A percentile compares a stretch with the other conserved stretches of the same genome.
Conservation (phyloP, 495 filamentous ascomycete genomes). For the Hypoxylon crocopeplum region DNA sequence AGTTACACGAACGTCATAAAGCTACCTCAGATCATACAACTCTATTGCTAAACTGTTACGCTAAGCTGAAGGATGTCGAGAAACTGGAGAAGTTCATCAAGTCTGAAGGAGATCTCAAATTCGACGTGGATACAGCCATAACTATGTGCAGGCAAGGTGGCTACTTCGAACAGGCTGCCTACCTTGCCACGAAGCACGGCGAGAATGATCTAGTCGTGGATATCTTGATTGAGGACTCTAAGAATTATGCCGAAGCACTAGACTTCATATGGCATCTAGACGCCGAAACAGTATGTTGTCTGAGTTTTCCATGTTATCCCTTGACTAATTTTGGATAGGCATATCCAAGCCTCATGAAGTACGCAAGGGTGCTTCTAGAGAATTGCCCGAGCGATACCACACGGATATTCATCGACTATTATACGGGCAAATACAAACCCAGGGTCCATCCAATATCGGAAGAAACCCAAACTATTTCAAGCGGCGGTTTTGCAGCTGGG, state of each 20-base stretch:
- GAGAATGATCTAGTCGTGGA: conserved; percentile 94
- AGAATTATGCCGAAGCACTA: conserved; percentile 84
- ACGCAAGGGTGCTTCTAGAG: conserved; percentile 85
- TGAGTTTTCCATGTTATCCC: neutral
- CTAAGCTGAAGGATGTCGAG: conserved; percentile 92
- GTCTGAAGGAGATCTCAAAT: conserved; percentile 91
- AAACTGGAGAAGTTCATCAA: conserved; percentile 98
- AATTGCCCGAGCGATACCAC: conserved; percentile 83
- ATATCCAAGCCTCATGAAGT: conserved; percentile 92
- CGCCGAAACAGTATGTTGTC: conserved; percentile 71
- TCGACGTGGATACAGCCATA: conserved; percentile 96
- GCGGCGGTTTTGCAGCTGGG: conserved; percentile 59
- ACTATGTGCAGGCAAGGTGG: conserved; percentile 97
- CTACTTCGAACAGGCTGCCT: conserved; percentile 97
- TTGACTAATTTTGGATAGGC: conserved; percentile 60
- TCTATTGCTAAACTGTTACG: conserved; percentile 93
- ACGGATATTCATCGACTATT: conserved; percentile 89
- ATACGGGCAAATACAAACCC: conserved; percentile 82
- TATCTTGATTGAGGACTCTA: conserved; percentile 93
- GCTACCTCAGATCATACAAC: conserved; percentile 98
- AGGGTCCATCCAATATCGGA: conserved; percentile 67
- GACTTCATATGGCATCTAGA: conserved; percentile 90
- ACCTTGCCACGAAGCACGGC: conserved; percentile 89
- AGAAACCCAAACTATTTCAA: conserved; percentile 51
- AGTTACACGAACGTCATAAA: conserved; percentile 91